Evolutionary conservation across 192 early-diverging fungal species (phyloP).

Genomic region (Cladochytrium replicatum): DNA sequence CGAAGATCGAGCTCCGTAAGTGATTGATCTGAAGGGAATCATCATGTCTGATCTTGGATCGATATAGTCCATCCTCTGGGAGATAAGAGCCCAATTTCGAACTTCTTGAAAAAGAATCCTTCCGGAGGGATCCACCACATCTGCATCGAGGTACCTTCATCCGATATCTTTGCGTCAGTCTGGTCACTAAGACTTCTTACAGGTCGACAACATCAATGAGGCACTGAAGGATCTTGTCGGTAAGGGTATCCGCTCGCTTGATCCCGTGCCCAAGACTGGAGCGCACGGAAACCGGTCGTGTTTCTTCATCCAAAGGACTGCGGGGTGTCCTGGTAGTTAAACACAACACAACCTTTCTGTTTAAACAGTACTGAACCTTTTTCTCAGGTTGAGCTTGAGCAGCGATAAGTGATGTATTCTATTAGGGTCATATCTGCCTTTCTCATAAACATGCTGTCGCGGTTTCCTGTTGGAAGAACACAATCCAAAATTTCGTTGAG

Average conservation of each 20-base stretch:
- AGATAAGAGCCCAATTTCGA: constrained; percentile 64
- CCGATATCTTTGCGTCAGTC: too few species aligned
- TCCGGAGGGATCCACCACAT: constrained; percentile 77
- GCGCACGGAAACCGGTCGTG: constrained; percentile 71
- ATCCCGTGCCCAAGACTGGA: constrained; percentile 67
- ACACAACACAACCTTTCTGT: too few species aligned
- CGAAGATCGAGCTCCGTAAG: constrained; percentile 68
- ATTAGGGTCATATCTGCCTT: too few species aligned
- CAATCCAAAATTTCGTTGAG: too few species aligned
- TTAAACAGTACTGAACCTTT: too few species aligned
- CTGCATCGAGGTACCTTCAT: constrained; percentile 67
- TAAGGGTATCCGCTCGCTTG: constrained; percentile 53
- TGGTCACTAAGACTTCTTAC: too few species aligned
- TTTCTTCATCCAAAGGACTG: constrained; percentile 79
- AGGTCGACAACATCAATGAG: constrained; percentile 55
- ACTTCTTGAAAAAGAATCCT: constrained; percentile 71
- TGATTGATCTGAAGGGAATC: too few species aligned
- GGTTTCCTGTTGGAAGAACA: too few species aligned
- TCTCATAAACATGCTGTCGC: too few species aligned
- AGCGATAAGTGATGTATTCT: too few species aligned
- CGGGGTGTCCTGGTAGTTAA: constrained; percentile 75
- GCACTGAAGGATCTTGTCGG: constrained; percentile 58
- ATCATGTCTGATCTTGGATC: too few species aligned
- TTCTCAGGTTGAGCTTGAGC: too few species aligned
- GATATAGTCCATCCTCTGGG: constrained; percentile 64